Percentiles rank a stretch among this genome's conserved stretches.
Evolutionary conservation across 140 eudicot genomes (phyloP).

Genomic region (Eryngium alpinum): DNA sequence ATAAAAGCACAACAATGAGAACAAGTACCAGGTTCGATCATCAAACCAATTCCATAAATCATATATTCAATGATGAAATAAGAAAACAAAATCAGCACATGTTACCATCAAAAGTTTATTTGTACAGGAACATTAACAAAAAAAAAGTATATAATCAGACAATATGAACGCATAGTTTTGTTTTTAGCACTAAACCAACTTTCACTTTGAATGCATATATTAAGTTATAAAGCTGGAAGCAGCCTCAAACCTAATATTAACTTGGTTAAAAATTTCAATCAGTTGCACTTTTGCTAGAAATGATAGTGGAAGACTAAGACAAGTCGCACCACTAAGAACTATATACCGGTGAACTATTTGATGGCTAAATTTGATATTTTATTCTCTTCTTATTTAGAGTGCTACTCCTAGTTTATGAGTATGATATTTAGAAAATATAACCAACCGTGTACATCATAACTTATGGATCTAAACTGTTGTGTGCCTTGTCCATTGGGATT

Average conservation of each 20-base stretch:
- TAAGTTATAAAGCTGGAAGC: background rate
- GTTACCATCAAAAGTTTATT: background rate
- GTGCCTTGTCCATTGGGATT: too few species aligned
- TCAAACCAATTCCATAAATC: constrained; percentile 99
- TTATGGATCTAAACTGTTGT: too few species aligned
- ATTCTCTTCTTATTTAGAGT: too few species aligned
- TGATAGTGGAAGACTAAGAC: too few species aligned
- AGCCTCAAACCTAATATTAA: background rate
- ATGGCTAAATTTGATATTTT: too few species aligned
- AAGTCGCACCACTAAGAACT: too few species aligned
- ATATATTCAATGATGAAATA: constrained; percentile 85
- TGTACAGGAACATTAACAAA: constrained; percentile 6
- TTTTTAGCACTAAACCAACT: background rate
- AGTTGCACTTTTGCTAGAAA: background rate
- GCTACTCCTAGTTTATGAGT: too few species aligned
- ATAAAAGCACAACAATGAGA: background rate
- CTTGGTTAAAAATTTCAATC: background rate
- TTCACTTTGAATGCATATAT: background rate
- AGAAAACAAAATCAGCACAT: constrained; percentile 58
- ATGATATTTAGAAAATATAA: too few species aligned
- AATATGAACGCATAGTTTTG: background rate
- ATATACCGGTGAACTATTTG: too few species aligned
- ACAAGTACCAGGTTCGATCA: constrained; percentile 84
- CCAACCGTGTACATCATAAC: too few species aligned
- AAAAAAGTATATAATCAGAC: too few species aligned